A percentile compares a stretch with the other conserved stretches of the same genome.
Evolutionary conservation across 2,329 filamentous ascomycete species (phyloP).

Genomic region (Exserohilum turcica): DNA sequence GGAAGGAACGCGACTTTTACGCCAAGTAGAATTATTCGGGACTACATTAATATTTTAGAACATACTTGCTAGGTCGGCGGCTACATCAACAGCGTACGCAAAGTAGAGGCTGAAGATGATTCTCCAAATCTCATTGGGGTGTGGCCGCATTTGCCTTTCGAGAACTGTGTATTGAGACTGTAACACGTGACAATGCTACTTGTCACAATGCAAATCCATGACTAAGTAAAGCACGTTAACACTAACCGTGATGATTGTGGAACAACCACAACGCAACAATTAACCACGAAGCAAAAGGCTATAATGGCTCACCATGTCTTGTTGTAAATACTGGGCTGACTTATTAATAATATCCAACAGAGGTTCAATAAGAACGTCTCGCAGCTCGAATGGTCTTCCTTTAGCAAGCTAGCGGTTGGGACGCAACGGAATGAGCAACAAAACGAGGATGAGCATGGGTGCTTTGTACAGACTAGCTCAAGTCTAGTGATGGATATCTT

Average conservation of each 20-base stretch:
- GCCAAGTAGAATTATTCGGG: neutral
- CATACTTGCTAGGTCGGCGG: slow-evolving; percentile 43
- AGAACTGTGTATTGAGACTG: slow-evolving; percentile 46
- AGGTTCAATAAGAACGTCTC: slow-evolving; percentile 37
- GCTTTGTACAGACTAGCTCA: slow-evolving; percentile 17
- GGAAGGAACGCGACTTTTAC: slow-evolving; percentile 45
- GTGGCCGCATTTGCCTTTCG: slow-evolving; percentile 30
- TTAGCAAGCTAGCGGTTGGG: slow-evolving; percentile 13
- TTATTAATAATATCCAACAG: slow-evolving; percentile 39
- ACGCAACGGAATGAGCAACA: slow-evolving; percentile 15
- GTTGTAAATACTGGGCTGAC: slow-evolving; percentile 33
- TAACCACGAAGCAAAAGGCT: slow-evolving; percentile 27
- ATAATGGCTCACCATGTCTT: slow-evolving; percentile 47
- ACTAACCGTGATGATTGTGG: neutral
- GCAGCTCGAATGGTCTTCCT: slow-evolving; percentile 16
- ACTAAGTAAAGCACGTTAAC: slow-evolving; percentile 23
- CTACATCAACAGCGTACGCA: slow-evolving; percentile 42
- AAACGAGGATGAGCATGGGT: slow-evolving; percentile 23
- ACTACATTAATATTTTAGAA: neutral
- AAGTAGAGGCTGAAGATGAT: slow-evolving; percentile 40
- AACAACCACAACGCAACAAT: neutral
- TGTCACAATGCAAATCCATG: slow-evolving; percentile 44
- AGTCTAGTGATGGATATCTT: slow-evolving; percentile 13
- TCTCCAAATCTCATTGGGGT: slow-evolving; percentile 17
- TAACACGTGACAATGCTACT: slow-evolving; percentile 45